Evolutionary conservation across 1,284 basidiomycete species (phyloP).

Genomic region (Malassezia sympodialis): DNA sequence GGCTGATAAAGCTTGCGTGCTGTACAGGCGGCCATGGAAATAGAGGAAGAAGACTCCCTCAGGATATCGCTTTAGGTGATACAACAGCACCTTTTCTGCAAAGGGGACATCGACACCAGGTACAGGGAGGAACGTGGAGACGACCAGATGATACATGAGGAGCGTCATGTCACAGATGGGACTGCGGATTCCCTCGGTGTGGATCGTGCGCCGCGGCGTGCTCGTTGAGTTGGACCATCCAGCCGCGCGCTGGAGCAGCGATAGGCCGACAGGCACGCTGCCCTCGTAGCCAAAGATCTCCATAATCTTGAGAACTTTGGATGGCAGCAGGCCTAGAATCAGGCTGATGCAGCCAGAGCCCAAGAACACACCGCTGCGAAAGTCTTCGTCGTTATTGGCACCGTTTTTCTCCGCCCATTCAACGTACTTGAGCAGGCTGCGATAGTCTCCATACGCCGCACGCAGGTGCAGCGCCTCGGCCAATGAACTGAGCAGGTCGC

Average conservation of each 20-base stretch:
- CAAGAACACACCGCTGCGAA: constrained; percentile 44
- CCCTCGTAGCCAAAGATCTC: constrained; percentile 46
- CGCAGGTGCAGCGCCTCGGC: constrained; percentile 46
- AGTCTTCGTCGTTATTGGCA: constrained; percentile 35
- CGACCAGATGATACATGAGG: constrained; percentile 42
- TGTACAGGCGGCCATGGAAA: constrained; percentile 46
- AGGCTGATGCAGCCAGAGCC: constrained; percentile 45
- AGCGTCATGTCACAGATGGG: constrained; percentile 44
- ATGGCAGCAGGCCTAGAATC: constrained; percentile 43
- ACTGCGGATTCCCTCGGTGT: constrained; percentile 31
- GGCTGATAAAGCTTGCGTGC: constrained; percentile 37
- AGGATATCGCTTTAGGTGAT: constrained; percentile 42
- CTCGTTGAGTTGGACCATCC: constrained; percentile 26
- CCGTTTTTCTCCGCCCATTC: constrained; percentile 35
- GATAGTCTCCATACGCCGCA: constrained; percentile 45
- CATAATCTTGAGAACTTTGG: constrained; percentile 47
- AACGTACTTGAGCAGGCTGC: constrained; percentile 42
- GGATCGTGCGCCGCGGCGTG: constrained; percentile 23
- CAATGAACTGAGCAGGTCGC: constrained; percentile 44
- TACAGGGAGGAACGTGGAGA: constrained; percentile 46
- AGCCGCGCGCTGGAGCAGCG: constrained; percentile 34
- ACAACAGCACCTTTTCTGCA: constrained; percentile 45
- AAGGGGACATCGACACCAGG: constrained; percentile 41
- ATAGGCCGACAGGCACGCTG: constrained; percentile 31
- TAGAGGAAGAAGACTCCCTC: constrained; percentile 47